A percentile compares a stretch with the other conserved stretches of the same genome.
phyloP scores from a whole-genome alignment of 148 eudicot genomes.

The Polygonum aviculare region DNA sequence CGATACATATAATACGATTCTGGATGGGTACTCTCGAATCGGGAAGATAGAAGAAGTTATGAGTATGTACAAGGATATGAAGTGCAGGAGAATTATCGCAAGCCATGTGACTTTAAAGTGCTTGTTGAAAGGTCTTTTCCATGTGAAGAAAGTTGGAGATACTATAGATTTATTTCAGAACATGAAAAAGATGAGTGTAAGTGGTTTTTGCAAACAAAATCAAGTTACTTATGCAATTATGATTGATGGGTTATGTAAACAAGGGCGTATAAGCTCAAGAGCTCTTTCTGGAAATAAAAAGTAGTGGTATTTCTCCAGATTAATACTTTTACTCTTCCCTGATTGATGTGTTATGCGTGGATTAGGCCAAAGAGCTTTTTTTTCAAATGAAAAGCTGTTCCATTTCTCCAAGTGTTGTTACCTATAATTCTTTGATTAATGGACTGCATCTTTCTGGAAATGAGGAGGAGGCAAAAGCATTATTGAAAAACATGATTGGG shows the following conservation, averaged over 20 bases:
- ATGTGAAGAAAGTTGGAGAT: too few relatives aligned
- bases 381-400: background rate
- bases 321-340: too few relatives aligned
- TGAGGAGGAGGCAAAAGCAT: background rate
- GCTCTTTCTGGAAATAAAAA: background rate
- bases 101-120: slow-evolving; percentile 12
- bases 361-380: too few relatives aligned
- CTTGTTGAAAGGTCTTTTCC: slow-evolving; percentile 10
- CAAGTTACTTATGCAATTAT: slow-evolving; percentile 17
- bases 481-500: background rate
- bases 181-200: slow-evolving; percentile 13
- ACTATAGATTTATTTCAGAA: background rate
- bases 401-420: background rate
- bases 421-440: background rate
- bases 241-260: slow-evolving; percentile 20
- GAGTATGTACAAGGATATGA: slow-evolving; percentile 18
- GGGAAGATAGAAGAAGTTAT: slow-evolving; percentile 17
- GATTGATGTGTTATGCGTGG: too few relatives aligned
- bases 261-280: slow-evolving; percentile 15
- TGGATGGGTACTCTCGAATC: slow-evolving; percentile 22
- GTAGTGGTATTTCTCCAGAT: too few relatives aligned
- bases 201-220: background rate
- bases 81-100: slow-evolving; percentile 10
- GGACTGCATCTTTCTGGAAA: background rate
- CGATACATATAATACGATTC: background rate